phyloP scores from a whole-genome alignment of 129 eudicot genomes.

The Kitagawia praeruptora region DNA sequence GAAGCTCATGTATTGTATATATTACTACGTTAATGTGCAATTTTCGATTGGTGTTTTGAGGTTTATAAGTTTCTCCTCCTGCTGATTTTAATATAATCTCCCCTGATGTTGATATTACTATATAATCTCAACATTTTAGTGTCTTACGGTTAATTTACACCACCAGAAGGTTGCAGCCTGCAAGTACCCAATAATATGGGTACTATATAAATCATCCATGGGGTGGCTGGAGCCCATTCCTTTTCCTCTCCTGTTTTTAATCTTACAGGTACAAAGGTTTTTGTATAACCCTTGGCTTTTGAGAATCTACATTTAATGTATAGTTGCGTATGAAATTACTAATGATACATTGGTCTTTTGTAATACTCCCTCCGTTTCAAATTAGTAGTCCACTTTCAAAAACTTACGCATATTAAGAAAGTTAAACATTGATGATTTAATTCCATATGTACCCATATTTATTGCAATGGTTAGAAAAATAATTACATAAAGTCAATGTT shows the following conservation, averaged over 20 bases:
- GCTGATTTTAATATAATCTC: too few species aligned
- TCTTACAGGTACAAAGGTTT: not conserved
- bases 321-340: not conserved
- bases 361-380: not conserved
- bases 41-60: too few species aligned
- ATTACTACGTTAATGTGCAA: too few species aligned
- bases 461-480: too few species aligned
- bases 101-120: too few species aligned
- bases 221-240: not conserved
- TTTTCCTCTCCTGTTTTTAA: not conserved
- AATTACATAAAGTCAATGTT: too few species aligned
- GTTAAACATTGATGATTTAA: too few species aligned
- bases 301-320: not conserved
- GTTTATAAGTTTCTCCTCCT: too few species aligned
- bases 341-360: not conserved
- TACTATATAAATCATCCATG: not conserved
- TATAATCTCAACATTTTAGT: not conserved
- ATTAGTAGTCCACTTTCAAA: too few species aligned
- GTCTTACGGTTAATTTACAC: not conserved
- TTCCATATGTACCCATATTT: too few species aligned
- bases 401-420: too few species aligned
- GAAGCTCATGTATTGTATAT: too few species aligned
- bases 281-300: not conserved
- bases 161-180: not conserved
- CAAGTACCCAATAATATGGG: not conserved